phyloP scores from a whole-genome alignment of 1,284 basidiomycete species.

The Pterulicium gracile region DNA sequence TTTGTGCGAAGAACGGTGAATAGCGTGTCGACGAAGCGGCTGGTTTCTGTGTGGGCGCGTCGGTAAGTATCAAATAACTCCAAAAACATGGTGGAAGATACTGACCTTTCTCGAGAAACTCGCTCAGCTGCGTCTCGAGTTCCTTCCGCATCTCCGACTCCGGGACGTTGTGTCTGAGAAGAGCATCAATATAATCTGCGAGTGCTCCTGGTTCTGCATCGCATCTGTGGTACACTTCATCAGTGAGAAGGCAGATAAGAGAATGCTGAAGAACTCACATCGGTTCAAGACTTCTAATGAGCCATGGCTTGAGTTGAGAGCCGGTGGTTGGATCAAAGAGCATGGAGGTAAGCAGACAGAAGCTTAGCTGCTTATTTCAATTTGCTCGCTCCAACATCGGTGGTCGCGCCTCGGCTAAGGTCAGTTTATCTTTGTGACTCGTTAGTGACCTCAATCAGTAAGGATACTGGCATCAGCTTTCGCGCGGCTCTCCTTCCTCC shows the following conservation, averaged over 20 bases:
- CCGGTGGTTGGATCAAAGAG: constrained; percentile 52
- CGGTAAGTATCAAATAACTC: constrained; percentile 6
- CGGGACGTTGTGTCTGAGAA: constrained; percentile 82
- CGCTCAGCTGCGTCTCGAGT: constrained; percentile 69
- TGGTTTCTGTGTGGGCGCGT: constrained; percentile 42
- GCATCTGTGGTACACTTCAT: constrained; percentile 46
- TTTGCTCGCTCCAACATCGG: too few species aligned
- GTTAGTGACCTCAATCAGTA: too few species aligned
- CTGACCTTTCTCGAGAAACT: constrained; percentile 86
- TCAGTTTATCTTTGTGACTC: too few species aligned
- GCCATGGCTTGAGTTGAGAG: constrained; percentile 70
- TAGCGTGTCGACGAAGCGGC: constrained; percentile 73
- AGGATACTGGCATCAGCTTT: too few species aligned
- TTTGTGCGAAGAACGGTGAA: constrained; percentile 75
- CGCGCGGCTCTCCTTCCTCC: too few species aligned
- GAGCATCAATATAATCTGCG: constrained; percentile 90
- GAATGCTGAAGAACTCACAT: constrained; percentile 49
- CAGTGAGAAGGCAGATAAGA: constrained; percentile 7
- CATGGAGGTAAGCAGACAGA: too few species aligned
- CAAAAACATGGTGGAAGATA: constrained; percentile 9
- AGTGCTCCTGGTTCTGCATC: constrained; percentile 93
- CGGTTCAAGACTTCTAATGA: constrained; percentile 74
- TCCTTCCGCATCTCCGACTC: constrained; percentile 79
- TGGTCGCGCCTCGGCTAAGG: too few species aligned
- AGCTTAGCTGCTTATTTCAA: too few species aligned